phyloP scores from a whole-genome alignment of 2,329 filamentous ascomycete genomes.

The Epichloe sibirici region DNA sequence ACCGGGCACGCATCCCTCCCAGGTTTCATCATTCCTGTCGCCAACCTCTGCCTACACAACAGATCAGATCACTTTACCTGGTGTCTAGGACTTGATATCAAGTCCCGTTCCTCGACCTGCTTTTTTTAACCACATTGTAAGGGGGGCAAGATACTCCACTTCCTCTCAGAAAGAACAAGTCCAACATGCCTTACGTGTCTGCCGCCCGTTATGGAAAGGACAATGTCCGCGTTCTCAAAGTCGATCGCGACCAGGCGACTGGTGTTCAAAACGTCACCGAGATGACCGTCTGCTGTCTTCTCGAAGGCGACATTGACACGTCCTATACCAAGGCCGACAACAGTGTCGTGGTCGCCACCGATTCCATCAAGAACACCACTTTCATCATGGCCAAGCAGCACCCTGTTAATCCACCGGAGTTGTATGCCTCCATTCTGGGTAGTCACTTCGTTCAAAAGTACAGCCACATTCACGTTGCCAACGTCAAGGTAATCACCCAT shows the following conservation, averaged over 20 bases:
- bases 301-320: slow-evolving; percentile 82
- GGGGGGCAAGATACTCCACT: neutral
- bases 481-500: slow-evolving; percentile 73
- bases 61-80: too few relatives aligned
- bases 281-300: slow-evolving; percentile 85
- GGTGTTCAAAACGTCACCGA: slow-evolving; percentile 79
- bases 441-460: slow-evolving; percentile 84
- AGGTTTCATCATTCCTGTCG: too few relatives aligned
- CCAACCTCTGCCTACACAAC: too few relatives aligned
- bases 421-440: slow-evolving; percentile 75
- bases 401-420: slow-evolving; percentile 83
- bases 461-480: slow-evolving; percentile 72
- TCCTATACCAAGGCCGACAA: slow-evolving; percentile 94
- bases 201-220: slow-evolving; percentile 82
- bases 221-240: slow-evolving; percentile 97
- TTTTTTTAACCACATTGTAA: neutral
- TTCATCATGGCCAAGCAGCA: slow-evolving; percentile 93
- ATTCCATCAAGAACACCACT: slow-evolving; percentile 95
- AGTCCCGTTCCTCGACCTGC: too few relatives aligned
- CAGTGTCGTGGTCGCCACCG: slow-evolving; percentile 86
- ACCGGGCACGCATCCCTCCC: too few relatives aligned
- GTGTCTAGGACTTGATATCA: too few relatives aligned
- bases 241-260: slow-evolving; percentile 64
- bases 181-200: slow-evolving; percentile 41
- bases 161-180: slow-evolving; percentile 3